Base-by-base conservation (phyloP, 495 filamentous ascomycete genomes). In the Penicillium riverlandense region DNA sequence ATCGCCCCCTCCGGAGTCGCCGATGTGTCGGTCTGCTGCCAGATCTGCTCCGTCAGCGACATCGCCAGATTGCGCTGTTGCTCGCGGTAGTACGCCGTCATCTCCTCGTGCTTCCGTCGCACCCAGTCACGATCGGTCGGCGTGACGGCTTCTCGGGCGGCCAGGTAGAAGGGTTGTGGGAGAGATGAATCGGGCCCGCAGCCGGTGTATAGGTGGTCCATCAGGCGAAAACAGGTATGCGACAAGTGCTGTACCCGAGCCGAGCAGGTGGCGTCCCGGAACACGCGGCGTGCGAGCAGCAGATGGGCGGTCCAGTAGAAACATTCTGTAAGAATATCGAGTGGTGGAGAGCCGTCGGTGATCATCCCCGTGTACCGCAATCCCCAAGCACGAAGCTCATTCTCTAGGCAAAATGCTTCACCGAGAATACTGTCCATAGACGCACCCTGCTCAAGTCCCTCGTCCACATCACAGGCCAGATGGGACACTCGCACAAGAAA, bases 301-400 rank as follows among this genome's bases (percentile, higher is more conserved):
- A 61, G 49, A 47, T 61, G 57, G 1, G 57, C 47, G 0, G 52
- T 61, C 57, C 55, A 61, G 35, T 58, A 58, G 30, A 58, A 61
- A 28, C 57, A 61, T n/a, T 58, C 54, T 1, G 52, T 58, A 1
- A 61, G 49, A 29, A 61, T 61, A n/a, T 58, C 57, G 10, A 61
- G 27, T 0, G 49, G 54, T 1, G 43, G 14, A 11, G 51, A 53
- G 1, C 33, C 35, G 9, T 29, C 36, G 7, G 40, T 16, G n/a
- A 31, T 15, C 3, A 15, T 6, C 13, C 34, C 12, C 29, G 38
- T 12, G 16, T 46, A 51, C 2, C 8, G 12, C 7, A 43, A 35
- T 13, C 55, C 54, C 57, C 57, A 61, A 4, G 35, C 41, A 0
- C 55, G 57, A 22, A 61, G 54, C 7, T 58, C 57, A 12, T 38